Conservation (phyloP, 345 rosid genomes). For the Rhizophora apiculata region DNA sequence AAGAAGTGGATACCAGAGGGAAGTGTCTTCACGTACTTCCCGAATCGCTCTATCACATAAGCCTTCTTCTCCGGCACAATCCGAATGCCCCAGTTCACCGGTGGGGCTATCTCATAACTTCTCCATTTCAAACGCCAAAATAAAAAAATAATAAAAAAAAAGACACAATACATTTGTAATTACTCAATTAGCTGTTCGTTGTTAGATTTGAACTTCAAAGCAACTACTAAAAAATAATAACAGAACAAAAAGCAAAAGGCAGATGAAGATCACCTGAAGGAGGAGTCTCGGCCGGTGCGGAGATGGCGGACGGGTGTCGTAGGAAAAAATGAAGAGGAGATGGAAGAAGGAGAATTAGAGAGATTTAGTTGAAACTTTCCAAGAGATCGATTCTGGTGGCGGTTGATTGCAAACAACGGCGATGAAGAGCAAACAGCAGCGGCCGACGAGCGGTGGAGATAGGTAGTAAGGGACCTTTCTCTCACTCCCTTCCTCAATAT, state of each 20-base stretch:
- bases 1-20: slow-evolving; percentile 83
- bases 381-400: slow-evolving; percentile 8
- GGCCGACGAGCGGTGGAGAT: slow-evolving; percentile 12
- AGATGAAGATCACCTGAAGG: slow-evolving; percentile 25
- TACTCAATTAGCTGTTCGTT: not conserved
- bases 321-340: slow-evolving; percentile 19
- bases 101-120: slow-evolving; percentile 70
- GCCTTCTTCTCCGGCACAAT: slow-evolving; percentile 92
- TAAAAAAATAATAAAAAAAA: no score
- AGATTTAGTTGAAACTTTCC: no score
- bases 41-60: slow-evolving; percentile 82
- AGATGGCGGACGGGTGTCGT: slow-evolving; percentile 40
- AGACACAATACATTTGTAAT: no score
- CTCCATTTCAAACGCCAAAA: no score
- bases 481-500: slow-evolving; percentile 6
- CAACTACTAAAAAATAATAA: no score
- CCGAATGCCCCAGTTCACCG: slow-evolving; percentile 83
- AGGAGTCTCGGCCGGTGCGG: slow-evolving; percentile 45
- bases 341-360: not conserved
- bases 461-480: slow-evolving; percentile 2
- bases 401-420: not conserved
- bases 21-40: slow-evolving; percentile 73
- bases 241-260: not conserved
- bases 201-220: no score
- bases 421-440: not conserved